Base-by-base conservation (phyloP, 1,284 basidiomycete species). In the Pascua guehoae region DNA sequence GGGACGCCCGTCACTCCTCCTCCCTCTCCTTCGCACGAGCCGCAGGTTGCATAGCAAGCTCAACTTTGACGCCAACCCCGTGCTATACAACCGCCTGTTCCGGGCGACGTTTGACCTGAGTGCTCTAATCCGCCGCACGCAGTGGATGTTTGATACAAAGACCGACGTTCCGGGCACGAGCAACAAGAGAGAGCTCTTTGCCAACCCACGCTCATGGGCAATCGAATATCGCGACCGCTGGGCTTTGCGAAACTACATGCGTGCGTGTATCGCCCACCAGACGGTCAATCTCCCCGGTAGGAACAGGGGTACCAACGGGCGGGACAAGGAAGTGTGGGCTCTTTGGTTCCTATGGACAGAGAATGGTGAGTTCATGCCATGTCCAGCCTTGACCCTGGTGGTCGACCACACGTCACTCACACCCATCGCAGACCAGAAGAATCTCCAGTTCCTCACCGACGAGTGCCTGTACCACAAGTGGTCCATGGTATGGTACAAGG, bases 271-370 rank as follows among this genome's bases (percentile, higher is more conserved):
- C 51, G 66, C 66, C 44, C 42, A 62, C 10, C 60, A 61, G 5
- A 60, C 63, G 24, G 46, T 76, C 17, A 64, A 72, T 12, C 63
- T 68, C 12, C 64, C 63, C 38, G 66, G 67, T 15, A 32, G 24
- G 24, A 60, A 62, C 36, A 63, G 62, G 54, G 65, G 64, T 17
- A 52, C 49, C 39, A 62, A 62, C 8, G 45, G 60, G 16, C 48
- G 76, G 40, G 61, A 66, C 40, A 70, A 66, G 47, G 76, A 75
- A 56, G 54, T 79, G 38, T 79, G 78, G 78, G 70, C 66, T 2
- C 66, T 77, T n/a, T 80, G 75, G 68, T 72, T 79, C 54, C 66
- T 80, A 54, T 61, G 78, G 38, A 75, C 76, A 3, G 79, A 80
- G 65, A 76, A 80, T 57, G 79, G 78, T 77, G 56, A 65, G 77